Conservation (phyloP, 2,329 filamentous ascomycete species). For the Escovopsis sp. region DNA sequence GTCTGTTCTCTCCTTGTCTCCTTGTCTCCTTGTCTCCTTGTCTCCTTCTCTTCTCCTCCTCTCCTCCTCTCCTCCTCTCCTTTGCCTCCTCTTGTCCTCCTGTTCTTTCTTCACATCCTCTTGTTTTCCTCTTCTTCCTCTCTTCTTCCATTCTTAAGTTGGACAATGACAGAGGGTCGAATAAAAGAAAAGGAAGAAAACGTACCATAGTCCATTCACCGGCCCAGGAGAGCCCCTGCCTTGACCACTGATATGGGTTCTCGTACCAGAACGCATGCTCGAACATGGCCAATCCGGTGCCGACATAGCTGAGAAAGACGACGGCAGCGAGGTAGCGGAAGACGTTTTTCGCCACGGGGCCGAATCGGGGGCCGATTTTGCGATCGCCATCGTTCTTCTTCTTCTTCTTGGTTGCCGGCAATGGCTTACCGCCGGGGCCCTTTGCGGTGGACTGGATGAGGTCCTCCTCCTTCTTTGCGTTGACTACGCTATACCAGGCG, state of each 20-base stretch:
- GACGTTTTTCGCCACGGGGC: constrained; percentile 49
- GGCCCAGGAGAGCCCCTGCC: constrained; percentile 50
- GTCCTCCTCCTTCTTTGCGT: constrained; percentile 34
- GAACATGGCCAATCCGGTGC: constrained; percentile 59
- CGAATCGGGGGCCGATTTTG: constrained; percentile 39
- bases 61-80: too few relatives aligned
- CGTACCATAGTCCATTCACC: constrained; percentile 63
- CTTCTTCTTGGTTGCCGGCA: constrained; percentile 52
- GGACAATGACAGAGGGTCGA: too few relatives aligned
- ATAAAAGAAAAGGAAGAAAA: constrained; percentile 6
- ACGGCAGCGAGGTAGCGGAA: constrained; percentile 62
- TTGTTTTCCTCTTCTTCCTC: too few relatives aligned
- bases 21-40: too few relatives aligned
- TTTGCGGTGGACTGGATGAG: constrained; percentile 34
- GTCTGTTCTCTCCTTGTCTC: too few relatives aligned
- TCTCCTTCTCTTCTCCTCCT: too few relatives aligned
- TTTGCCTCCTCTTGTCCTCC: too few relatives aligned
- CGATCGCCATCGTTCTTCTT: constrained; percentile 32
- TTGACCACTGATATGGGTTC: constrained; percentile 23
- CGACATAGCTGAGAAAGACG: constrained; percentile 62
- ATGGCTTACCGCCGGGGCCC: constrained; percentile 79
- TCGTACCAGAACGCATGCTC: constrained; percentile 49
- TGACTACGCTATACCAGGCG: constrained; percentile 37
- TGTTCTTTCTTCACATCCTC: too few relatives aligned
- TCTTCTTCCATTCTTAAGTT: too few relatives aligned